phyloP scores from a whole-genome alignment of 331 rosid genomes.

The Pyracantha coccinea region DNA sequence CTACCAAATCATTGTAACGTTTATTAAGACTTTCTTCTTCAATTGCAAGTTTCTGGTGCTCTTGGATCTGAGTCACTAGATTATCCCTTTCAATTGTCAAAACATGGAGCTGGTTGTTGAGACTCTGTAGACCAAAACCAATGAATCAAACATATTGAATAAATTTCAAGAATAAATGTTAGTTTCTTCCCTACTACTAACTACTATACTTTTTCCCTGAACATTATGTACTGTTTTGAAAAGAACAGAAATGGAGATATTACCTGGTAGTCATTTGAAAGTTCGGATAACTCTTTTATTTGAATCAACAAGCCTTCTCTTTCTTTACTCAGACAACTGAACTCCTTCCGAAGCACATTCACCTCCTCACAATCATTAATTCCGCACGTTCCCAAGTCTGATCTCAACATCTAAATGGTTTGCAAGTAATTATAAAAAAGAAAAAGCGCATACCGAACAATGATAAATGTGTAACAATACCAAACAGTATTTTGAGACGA shows the following conservation, averaged over 20 bases:
- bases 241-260: conserved; percentile 10
- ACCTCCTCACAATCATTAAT: conserved; percentile 9
- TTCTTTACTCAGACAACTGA: conserved; percentile 7
- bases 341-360: conserved; percentile 20
- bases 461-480: neutral
- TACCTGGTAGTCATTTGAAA: conserved; percentile 37
- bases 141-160: conserved; percentile 15
- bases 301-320: conserved; percentile 20
- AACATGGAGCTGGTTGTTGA: conserved; percentile 30
- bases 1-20: conserved; percentile 41
- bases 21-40: conserved; percentile 36
- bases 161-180: neutral
- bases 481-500: neutral
- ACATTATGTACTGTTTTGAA: neutral
- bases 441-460: neutral
- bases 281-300: conserved; percentile 27
- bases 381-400: conserved; percentile 6
- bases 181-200: neutral
- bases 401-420: conserved; percentile 18
- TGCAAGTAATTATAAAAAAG: neutral
- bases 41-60: conserved; percentile 32
- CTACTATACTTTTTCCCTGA: neutral
- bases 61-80: conserved; percentile 36
- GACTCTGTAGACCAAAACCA: conserved; percentile 33
- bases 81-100: conserved; percentile 53